phyloP scores from a whole-genome alignment of 1,139 yeast species.

The Lodderomyces parapsilosis region DNA sequence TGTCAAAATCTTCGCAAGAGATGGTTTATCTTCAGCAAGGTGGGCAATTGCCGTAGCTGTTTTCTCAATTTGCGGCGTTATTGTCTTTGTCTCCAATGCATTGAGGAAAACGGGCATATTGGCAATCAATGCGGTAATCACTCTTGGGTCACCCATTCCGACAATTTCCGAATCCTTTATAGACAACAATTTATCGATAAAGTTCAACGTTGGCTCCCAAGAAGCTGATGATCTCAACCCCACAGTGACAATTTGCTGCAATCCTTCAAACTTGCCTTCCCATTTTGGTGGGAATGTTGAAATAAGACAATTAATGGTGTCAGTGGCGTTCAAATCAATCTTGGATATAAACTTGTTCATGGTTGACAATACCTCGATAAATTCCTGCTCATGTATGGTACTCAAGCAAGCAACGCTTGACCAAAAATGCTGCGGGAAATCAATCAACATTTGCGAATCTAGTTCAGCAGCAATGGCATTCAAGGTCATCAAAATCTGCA shows the following conservation, averaged over 20 bases:
- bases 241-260: conserved; percentile 72
- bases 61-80: conserved; percentile 51
- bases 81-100: conserved; percentile 61
- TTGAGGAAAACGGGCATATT: conserved; percentile 84
- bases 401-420: conserved; percentile 89
- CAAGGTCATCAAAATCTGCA: conserved; percentile 95
- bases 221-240: conserved; percentile 83
- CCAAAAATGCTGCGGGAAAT: conserved; percentile 95
- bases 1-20: conserved; percentile 68
- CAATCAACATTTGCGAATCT: conserved; percentile 72
- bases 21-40: conserved; percentile 61
- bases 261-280: conserved; percentile 92
- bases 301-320: conserved; percentile 77
- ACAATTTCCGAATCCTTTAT: conserved; percentile 74
- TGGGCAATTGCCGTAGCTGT: conserved; percentile 59
- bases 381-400: conserved; percentile 91
- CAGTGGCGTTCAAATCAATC: conserved; percentile 82
- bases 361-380: conserved; percentile 80
- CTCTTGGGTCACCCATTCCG: conserved; percentile 68
- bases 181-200: conserved; percentile 69
- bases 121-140: conserved; percentile 70
- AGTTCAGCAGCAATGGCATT: conserved; percentile 89
- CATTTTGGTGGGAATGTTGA: conserved; percentile 92
- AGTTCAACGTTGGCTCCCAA: conserved; percentile 72
- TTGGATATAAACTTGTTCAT: conserved; percentile 81